A percentile compares a stretch with the other conserved stretches of the same genome.
phyloP scores from a whole-genome alignment of 768 basidiomycete species.

The Cyathus striatus region DNA sequence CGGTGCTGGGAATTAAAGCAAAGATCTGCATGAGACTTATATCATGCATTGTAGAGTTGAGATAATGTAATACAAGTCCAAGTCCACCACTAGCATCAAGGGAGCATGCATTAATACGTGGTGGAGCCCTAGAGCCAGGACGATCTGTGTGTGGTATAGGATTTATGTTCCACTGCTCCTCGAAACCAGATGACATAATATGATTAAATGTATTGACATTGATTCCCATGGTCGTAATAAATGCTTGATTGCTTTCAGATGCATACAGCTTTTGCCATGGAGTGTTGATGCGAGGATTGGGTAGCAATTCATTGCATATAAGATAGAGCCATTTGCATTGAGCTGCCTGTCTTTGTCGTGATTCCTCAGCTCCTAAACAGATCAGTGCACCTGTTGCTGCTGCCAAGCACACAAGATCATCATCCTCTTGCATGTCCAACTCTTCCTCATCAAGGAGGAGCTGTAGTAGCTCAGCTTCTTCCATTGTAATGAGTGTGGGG shows the following conservation, averaged over 20 bases:
- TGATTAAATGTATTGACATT: slow-evolving; percentile 19
- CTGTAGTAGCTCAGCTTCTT: not conserved
- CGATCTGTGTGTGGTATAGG: slow-evolving; percentile 15
- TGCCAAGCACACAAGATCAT: not conserved
- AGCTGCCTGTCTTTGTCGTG: not conserved
- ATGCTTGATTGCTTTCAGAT: slow-evolving; percentile 18
- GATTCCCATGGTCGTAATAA: slow-evolving; percentile 27
- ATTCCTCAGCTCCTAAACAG: not conserved
- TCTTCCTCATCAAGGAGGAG: not conserved
- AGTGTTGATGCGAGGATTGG: slow-evolving; percentile 11
- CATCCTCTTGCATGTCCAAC: not conserved
- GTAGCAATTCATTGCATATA: slow-evolving; percentile 1
- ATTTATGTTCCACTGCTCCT: slow-evolving; percentile 4
- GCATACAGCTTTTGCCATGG: slow-evolving; percentile 20
- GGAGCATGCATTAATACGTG: too few species aligned
- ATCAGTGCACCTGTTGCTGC: not conserved
- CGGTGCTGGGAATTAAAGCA: too few species aligned
- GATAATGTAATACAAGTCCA: too few species aligned
- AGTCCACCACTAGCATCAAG: too few species aligned
- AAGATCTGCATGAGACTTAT: too few species aligned
- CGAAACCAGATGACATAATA: slow-evolving; percentile 23
- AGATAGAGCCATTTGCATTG: not conserved
- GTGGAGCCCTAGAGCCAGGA: too few species aligned
- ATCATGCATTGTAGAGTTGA: too few species aligned
- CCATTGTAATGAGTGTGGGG: too few species aligned